These are phyloP conservation scores for Pseudocercospora pini-densiflorae DNA, from an alignment of 2,329 filamentous ascomycete genomes.

Conservation along the genomic window DNA sequence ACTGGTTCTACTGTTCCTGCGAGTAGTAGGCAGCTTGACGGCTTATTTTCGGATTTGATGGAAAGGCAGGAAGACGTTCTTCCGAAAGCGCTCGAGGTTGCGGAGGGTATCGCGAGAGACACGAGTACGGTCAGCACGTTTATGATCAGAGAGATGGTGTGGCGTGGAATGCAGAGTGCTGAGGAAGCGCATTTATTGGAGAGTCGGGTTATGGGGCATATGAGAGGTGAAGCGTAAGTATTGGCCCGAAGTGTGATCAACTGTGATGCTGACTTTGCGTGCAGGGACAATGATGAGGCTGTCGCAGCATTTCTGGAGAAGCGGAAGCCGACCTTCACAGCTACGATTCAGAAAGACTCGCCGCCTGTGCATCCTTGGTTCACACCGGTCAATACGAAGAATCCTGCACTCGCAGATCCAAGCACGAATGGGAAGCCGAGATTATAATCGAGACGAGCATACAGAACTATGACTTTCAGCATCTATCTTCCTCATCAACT, in stretches of 20 bases:
- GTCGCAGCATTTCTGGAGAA: constrained; percentile 30
- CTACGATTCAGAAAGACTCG: constrained; percentile 24
- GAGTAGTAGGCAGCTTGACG: constrained; percentile 20
- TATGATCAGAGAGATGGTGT: constrained; percentile 32
- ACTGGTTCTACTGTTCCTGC: constrained; percentile 21
- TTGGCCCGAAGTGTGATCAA: neutral
- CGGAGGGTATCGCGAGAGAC: constrained; percentile 21
- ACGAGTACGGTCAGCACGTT: constrained; percentile 29
- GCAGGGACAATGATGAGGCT: constrained; percentile 28
- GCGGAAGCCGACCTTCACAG: constrained; percentile 26
- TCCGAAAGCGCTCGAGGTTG: constrained; percentile 22
- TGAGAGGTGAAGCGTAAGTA: constrained; percentile 26
- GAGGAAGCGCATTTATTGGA: constrained; percentile 30
- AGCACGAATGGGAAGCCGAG: constrained; percentile 25
- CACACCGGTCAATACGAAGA: constrained; percentile 23
- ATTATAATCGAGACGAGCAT: constrained; percentile 1
- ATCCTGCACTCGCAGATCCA: constrained; percentile 23
- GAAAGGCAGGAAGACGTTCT: constrained; percentile 28
- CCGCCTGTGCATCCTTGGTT: constrained; percentile 30
- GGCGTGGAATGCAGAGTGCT: constrained; percentile 24
- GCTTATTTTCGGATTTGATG: constrained; percentile 28
- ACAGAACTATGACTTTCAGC: neutral
- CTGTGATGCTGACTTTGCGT: neutral
- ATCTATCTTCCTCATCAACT: neutral
- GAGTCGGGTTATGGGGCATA: constrained; percentile 27